Evolutionary conservation across 192 early-diverging fungal genomes (phyloP).

Genomic region (Coemansia asiatica): DNA sequence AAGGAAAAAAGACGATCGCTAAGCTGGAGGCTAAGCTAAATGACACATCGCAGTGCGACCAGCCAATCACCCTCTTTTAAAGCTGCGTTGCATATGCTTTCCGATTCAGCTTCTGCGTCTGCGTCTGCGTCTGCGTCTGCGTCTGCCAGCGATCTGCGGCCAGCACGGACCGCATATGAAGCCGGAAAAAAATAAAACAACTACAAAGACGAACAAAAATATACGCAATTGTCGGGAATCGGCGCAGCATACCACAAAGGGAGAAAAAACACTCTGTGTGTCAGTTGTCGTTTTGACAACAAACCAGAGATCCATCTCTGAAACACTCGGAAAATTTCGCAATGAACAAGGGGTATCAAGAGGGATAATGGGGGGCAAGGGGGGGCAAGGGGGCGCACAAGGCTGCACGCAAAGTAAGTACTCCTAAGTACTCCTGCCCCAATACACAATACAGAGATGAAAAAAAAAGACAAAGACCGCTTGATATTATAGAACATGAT

Average conservation of each 20-base stretch:
- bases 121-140: too few relatives aligned
- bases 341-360: too few relatives aligned
- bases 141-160: too few relatives aligned
- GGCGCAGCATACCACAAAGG: background rate
- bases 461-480: constrained; percentile 6
- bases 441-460: background rate
- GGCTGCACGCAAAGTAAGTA: too few relatives aligned
- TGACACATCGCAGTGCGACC: background rate
- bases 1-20: background rate
- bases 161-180: too few relatives aligned
- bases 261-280: constrained; percentile 2
- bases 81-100: too few relatives aligned
- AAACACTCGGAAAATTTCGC: constrained; percentile 4
- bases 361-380: too few relatives aligned
- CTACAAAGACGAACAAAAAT: background rate
- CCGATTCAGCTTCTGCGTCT: too few relatives aligned
- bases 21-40: background rate
- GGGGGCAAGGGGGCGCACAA: too few relatives aligned
- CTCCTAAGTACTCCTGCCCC: too few relatives aligned
- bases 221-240: background rate
- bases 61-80: background rate
- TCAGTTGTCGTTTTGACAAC: background rate
- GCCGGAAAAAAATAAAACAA: too few relatives aligned
- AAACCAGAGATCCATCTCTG: background rate
- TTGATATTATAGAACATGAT: too few relatives aligned